Evolutionary conservation across 768 basidiomycete genomes (phyloP).

Genomic region (Russula sp.): DNA sequence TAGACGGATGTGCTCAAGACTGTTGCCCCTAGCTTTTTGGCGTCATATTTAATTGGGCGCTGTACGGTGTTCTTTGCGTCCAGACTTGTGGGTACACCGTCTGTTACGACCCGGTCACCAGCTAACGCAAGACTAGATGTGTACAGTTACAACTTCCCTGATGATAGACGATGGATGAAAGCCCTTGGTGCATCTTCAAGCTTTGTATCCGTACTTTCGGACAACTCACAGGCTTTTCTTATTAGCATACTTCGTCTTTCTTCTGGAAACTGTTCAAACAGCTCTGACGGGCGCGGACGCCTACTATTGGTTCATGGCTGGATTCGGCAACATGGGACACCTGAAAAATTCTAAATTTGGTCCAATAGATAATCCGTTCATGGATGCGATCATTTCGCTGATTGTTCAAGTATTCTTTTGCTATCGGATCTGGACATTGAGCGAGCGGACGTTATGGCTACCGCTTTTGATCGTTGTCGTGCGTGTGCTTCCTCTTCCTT

Average conservation of each 20-base stretch:
- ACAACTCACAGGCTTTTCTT: background rate
- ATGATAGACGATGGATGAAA: background rate
- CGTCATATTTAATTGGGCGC: conserved; percentile 23
- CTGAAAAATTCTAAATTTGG: conserved; percentile 24
- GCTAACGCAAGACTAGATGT: conserved; percentile 8
- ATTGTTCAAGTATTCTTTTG: conserved; percentile 29
- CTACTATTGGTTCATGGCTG: conserved; percentile 26
- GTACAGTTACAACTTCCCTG: conserved; percentile 16
- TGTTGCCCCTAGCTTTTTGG: conserved; percentile 2
- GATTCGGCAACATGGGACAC: conserved; percentile 26
- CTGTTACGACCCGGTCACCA: background rate
- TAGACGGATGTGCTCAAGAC: too few relatives aligned
- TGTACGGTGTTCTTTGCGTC: conserved; percentile 27
- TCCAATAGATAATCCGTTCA: conserved; percentile 26
- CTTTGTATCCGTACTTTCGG: background rate
- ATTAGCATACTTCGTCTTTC: conserved; percentile 25
- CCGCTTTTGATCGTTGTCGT: conserved; percentile 1
- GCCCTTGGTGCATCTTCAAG: background rate
- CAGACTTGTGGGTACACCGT: conserved; percentile 25
- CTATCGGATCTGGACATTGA: conserved; percentile 28
- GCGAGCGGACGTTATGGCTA: conserved; percentile 3
- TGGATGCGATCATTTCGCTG: conserved; percentile 26
- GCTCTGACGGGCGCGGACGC: conserved; percentile 25
- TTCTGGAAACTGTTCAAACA: conserved; percentile 25
- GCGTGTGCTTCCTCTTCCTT: background rate